A percentile compares a stretch with the other conserved stretches of the same genome.
Conservation (phyloP, 2,329 filamentous ascomycete species). For the Pyrenophora seminiperda region DNA sequence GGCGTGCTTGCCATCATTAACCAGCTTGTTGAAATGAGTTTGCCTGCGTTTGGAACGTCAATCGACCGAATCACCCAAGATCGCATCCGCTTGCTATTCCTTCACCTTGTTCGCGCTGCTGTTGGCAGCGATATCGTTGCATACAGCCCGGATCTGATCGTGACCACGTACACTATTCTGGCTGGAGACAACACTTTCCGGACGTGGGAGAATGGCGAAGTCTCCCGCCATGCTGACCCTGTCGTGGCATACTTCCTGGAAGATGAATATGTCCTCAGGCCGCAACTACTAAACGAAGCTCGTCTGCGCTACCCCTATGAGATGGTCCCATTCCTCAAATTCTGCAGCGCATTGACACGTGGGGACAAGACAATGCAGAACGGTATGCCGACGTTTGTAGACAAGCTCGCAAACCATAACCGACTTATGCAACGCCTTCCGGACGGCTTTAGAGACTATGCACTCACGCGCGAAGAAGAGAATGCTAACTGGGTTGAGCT, state of each 20-base stretch:
- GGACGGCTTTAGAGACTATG: slow-evolving; percentile 72
- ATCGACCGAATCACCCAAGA: slow-evolving; percentile 62
- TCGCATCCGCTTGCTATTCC: slow-evolving; percentile 66
- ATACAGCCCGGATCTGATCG: slow-evolving; percentile 74
- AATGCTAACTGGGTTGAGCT: slow-evolving; percentile 80
- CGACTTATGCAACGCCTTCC: slow-evolving; percentile 81
- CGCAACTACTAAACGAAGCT: slow-evolving; percentile 67
- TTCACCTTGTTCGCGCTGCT: slow-evolving; percentile 73
- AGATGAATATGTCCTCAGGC: slow-evolving; percentile 61
- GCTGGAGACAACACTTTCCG: slow-evolving; percentile 53
- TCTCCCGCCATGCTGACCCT: slow-evolving; percentile 33
- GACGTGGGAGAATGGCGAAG: slow-evolving; percentile 34
- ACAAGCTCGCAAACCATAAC: slow-evolving; percentile 70
- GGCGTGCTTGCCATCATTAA: slow-evolving; percentile 35
- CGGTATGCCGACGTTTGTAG: slow-evolving; percentile 59
- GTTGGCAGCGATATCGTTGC: slow-evolving; percentile 64
- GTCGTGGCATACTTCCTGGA: slow-evolving; percentile 60
- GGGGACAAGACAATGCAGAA: slow-evolving; percentile 53
- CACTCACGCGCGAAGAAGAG: slow-evolving; percentile 81
- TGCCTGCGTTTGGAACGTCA: slow-evolving; percentile 53
- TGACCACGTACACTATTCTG: slow-evolving; percentile 68
- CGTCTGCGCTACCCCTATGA: slow-evolving; percentile 84
- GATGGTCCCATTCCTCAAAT: slow-evolving; percentile 74
- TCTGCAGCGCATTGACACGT: slow-evolving; percentile 68
- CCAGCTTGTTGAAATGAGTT: slow-evolving; percentile 32